Base-by-base conservation (phyloP, 768 basidiomycete species). In the Tricholoma flavovirens region DNA sequence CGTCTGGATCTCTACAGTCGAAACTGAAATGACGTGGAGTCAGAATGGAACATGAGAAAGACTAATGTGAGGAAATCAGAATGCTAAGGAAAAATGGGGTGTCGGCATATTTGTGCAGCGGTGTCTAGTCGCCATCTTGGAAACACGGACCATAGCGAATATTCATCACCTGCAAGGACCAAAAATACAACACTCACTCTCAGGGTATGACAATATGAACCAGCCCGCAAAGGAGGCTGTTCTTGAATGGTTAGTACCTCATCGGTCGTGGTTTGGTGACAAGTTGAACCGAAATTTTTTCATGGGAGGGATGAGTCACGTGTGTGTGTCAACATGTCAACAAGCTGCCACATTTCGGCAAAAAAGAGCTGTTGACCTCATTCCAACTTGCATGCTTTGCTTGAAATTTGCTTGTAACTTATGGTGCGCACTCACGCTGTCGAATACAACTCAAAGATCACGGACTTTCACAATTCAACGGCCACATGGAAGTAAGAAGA, bases 61-160 rank as follows among this genome's bases (percentile, higher is more conserved):
- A 29, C 8, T 5, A 2, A 21, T 35, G 6, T 33, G 14, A 7
- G 8, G 19, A 8, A 35, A 32, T 53, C 52, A 53, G 52, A 53
- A 43, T 21, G 52, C 52, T 53, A 53, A 21, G 26, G 38, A 53
- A 38, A 53, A 40, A 30, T 64, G 62, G 59, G 64, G 67, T 88
- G 65, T 91, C 89, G 76, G 86, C 89, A 90, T 75, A 70, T 70
- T 81, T 77, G 73, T 74, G 73, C 81, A 83, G 87, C 86, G 89
- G 82, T 88, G 87, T 92, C 90, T 93, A 87, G 77, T 84, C 88
- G 84, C 87, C 83, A n/a, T 84, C 88, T 92, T 85, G 83, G 90
- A 89, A 92, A 92, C 90, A 91, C 90, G 90, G 90, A 93, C 90
- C 91, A 91, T 88, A 88, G 88, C 88, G 69, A 26, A 68, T 60